Base-by-base conservation (phyloP, 805 yeast species). In the Ogataea naganishii region DNA sequence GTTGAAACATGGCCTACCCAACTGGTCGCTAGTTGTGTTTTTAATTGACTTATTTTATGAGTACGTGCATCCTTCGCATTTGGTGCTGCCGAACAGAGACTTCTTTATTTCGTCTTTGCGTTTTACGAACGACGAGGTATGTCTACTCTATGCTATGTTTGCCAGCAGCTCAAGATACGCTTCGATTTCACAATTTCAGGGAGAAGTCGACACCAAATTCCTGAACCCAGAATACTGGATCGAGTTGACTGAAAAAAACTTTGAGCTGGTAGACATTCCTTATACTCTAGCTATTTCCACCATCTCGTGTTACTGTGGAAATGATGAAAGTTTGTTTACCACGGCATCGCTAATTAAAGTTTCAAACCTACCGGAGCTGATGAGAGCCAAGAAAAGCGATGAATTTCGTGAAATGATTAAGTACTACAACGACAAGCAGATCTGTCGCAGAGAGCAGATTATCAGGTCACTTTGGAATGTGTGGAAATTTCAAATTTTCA, bases 31-130 rank as follows among this genome's bases (percentile, higher is more conserved):
- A 1, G 45, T 60, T 3, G 47, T 46, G 21, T 35, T 43, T 3
- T 36, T 64, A 24, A 42, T 64, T 23, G 65, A 62, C 30, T 34
- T 62, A 6, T 65, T 51, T 36, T 66, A 61, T 39, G 44, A 61
- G 23, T 66, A 63, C 38, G 48, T 57, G n/a, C 59, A 63, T 30
- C 53, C 60, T 6, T 48, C 59, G 6, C 47, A 56, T 26, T 51
- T 58, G 13, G 43, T 58, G 6, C 37, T 66, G 5, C 66, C 68
- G 2, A 46, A 58, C 20, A 58, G 56, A 31, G 38, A 41, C 8
- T 29, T 46, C 6, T 46, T 65, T 20, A 27, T 62, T 3, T 41
- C 38, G 14, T 46, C 46, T n/a, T 31, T 60, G 5, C 39, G 50
- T 3, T 33, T 60, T 5, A 46, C 50, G 16, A 49, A 51, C 18